Evolutionary conservation across 257 asterid genomes (phyloP), one percentile per base, ranked within the genome.

Genomic region (Ocimum tenuiflorum): DNA sequence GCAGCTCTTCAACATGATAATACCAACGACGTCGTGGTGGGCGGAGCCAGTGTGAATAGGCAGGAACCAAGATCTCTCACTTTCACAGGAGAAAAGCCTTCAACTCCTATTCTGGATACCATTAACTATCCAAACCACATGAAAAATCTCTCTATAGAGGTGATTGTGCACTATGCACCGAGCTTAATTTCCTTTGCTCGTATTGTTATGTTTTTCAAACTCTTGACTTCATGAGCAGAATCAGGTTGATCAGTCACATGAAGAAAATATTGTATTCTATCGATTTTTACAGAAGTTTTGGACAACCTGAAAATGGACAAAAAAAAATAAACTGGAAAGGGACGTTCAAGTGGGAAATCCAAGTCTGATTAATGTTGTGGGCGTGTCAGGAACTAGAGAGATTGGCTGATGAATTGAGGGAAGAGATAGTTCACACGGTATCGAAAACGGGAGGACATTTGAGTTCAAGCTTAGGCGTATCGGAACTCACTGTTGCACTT

Each of bases 391-490:
- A 85, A 42, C 76, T 88, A 0, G 84, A 70, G 56, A 65, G 5
- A 39, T 67, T 88, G 69, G 72, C 85, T 0, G 88, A 81, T 14
- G 95, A 88, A 63, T 14, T 88, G 29, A 67, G 95, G 75, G 90
- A 78, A 59, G 94, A 88, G 45, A 63, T 88, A 3, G 88, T 88
- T 13, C 78, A 83, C 43, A 38, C 81, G 0, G 94, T 85, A 69
- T 80, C 95, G 0, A 80, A 85, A 69, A 83, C 86, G 0, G 95
- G 95, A 0, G 91, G 95, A 0, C 95, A 88, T 64, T 60, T 88
- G 3, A 85, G 94, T 20, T 76, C 94, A 20, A 81, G 87, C 75
- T 54, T 88, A 0, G 95, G 95, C 4, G 94, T 88, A 11, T 69
- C 81, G 0, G 94, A 88, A 59, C 87, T 85, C 6, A 85, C 95